These are phyloP conservation scores for Brassica cretica DNA, from an alignment of 345 rosid genomes.

Conservation along the genomic window DNA sequence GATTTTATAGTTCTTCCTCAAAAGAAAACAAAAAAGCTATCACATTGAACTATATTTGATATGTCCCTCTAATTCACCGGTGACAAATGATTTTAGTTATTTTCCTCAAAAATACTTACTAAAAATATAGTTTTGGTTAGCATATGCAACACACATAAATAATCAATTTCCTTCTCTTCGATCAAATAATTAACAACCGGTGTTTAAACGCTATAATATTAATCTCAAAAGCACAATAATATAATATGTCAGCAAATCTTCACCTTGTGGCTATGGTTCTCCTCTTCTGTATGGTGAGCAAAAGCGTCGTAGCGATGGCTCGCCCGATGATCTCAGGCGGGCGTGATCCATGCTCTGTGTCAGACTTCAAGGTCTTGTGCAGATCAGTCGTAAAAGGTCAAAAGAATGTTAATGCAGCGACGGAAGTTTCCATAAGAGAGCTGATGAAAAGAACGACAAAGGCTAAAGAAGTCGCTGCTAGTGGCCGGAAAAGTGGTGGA, in stretches of 20 bases:
- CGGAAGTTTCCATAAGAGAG: slow-evolving; percentile 35
- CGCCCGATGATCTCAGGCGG: neutral
- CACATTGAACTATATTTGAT: slow-evolving; percentile 13
- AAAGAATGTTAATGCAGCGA: slow-evolving; percentile 34
- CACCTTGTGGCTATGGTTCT: slow-evolving; percentile 22
- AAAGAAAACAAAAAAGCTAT: neutral
- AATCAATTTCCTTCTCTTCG: slow-evolving; percentile 4
- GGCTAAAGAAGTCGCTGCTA: slow-evolving; percentile 2
- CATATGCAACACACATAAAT: slow-evolving; percentile 19
- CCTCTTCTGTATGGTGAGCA: slow-evolving; percentile 11
- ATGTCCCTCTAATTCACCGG: slow-evolving; percentile 22
- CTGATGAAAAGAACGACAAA: slow-evolving; percentile 15
- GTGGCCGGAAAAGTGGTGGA: neutral
- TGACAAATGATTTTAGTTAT: neutral
- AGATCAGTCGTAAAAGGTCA: slow-evolving; percentile 36
- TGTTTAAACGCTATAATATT: slow-evolving; percentile 20
- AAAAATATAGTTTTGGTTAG: slow-evolving; percentile 14
- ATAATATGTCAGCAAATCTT: slow-evolving; percentile 18
- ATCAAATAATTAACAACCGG: slow-evolving; percentile 27
- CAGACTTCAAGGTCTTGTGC: slow-evolving; percentile 32
- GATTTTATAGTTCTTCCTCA: neutral
- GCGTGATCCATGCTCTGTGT: slow-evolving; percentile 31
- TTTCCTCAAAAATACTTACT: slow-evolving; percentile 4
- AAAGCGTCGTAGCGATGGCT: slow-evolving; percentile 2
- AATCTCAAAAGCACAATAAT: neutral